Conservation (phyloP, 805 yeast genomes). For the Wickerhamiella domercqiae region DNA sequence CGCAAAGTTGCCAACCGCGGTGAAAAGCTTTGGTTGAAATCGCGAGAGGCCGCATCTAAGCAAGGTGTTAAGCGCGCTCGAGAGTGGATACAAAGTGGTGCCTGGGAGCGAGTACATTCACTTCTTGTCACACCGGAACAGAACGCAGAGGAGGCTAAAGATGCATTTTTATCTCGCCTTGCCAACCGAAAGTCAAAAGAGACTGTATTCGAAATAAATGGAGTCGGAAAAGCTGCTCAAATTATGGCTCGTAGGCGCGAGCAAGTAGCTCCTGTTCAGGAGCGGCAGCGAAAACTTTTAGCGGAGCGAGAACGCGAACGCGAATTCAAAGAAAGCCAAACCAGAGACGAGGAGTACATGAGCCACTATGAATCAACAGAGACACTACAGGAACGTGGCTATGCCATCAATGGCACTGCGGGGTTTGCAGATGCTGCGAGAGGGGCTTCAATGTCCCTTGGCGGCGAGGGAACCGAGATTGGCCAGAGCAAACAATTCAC, state of each 20-base stretch:
- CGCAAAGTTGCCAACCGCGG: constrained; percentile 69
- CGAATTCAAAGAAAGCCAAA: constrained; percentile 13
- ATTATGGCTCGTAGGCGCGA: constrained; percentile 76
- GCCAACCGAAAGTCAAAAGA: constrained; percentile 60
- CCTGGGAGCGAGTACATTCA: constrained; percentile 79
- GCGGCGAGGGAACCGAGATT: constrained; percentile 56
- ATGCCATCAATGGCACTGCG: constrained; percentile 28
- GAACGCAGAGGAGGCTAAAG: constrained; percentile 54
- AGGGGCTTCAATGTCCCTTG: constrained; percentile 74
- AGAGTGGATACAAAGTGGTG: constrained; percentile 37
- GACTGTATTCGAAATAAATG: constrained; percentile 76
- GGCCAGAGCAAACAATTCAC: constrained; percentile 36
- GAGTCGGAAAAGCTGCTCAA: constrained; percentile 42
- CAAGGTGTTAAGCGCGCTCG: constrained; percentile 79
- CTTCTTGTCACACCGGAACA: constrained; percentile 29
- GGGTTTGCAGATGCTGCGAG: constrained; percentile 76
- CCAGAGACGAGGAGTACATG: constrained; percentile 37
- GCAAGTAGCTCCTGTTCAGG: constrained; percentile 79
- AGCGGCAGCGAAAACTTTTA: constrained; percentile 54
- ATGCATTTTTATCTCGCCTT: constrained; percentile 61
- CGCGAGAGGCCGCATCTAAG: constrained; percentile 71
- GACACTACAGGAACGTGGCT: constrained; percentile 68
- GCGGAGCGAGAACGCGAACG: constrained; percentile 51
- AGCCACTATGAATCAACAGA: constrained; percentile 80
- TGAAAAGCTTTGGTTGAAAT: constrained; percentile 71